Base-by-base conservation (phyloP, 2,329 filamentous ascomycete genomes). In the Macroventuria anomochaeta region DNA sequence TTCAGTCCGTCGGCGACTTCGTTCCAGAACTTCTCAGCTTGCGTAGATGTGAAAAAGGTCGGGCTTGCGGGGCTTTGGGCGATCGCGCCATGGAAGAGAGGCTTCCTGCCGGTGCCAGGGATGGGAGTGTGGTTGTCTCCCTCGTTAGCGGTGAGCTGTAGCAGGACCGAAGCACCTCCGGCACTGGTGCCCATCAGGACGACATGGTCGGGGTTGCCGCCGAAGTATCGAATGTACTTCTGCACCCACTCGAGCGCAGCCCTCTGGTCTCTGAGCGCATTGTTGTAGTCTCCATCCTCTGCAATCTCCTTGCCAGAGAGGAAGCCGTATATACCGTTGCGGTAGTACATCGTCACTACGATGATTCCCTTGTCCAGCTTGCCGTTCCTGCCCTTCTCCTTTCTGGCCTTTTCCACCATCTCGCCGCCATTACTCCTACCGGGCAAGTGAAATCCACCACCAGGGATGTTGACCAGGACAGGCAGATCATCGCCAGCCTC, bases 381-480 rank as follows among this genome's bases (percentile, higher is more conserved):
- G 37, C 65, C 65, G 32, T 65, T 44, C 15, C 52, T 54, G 10
- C 65, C 65, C 38, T 63, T 69, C 38, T 67, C 66, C 20, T 58
- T 56, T 15, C 68, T 57, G 28, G 63, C 63, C 58, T 72, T 72
- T 46, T 65, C 65, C 23, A 69, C 67, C 61, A 71, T 65, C 37
- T 68, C 68, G 5, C 61, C 64, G 25, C 68, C 68, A 41, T 69
- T 72, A 37, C 66, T 63, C 26, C 69, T 61, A 7, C 69, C 69
- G 13, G 69, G 69, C 3, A 71, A 49, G 44, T 78, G 76, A 64
- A 78, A 78, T 0, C 76, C 76, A 34, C 75, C 77, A 5, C 77
- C 77, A 18, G 79, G 78, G 63, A 79, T 79, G 55, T 79, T 79
- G 1, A 80, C 73, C 17, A 76, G 61, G 0, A 79, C 76, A 25